Evolutionary conservation across 1,139 yeast genomes (phyloP).

Genomic region (Protomyces lactucae-debilis): DNA sequence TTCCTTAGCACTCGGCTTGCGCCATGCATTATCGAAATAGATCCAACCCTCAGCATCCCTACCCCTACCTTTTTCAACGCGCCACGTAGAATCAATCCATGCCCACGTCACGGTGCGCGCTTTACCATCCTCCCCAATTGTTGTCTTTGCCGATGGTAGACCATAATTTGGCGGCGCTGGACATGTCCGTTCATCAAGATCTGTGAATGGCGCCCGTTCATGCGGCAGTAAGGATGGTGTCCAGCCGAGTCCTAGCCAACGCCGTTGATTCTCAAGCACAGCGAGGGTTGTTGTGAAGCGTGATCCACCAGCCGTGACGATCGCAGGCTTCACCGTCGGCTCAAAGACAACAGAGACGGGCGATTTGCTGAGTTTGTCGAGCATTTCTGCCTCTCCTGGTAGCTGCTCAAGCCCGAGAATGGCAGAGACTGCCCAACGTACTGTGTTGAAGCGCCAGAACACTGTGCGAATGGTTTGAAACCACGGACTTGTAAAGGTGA

Average conservation of each 20-base stretch:
- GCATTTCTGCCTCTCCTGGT: constrained; percentile 20
- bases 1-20: constrained; percentile 73
- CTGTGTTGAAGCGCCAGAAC: constrained; percentile 25
- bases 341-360: neutral
- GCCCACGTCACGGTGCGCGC: constrained; percentile 51
- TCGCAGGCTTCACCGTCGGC: neutral
- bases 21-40: constrained; percentile 91
- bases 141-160: constrained; percentile 67
- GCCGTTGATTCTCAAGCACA: constrained; percentile 89
- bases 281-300: constrained; percentile 56
- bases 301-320: constrained; percentile 51
- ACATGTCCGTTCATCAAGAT: constrained; percentile 83
- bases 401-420: constrained; percentile 14
- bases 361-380: constrained; percentile 3
- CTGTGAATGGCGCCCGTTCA: constrained; percentile 92
- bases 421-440: constrained; percentile 15
- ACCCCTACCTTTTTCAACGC: constrained; percentile 47
- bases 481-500: constrained; percentile 26
- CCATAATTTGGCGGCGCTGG: constrained; percentile 70
- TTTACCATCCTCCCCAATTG: constrained; percentile 50
- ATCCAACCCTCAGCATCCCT: constrained; percentile 71
- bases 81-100: constrained; percentile 93
- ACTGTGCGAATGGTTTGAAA: constrained; percentile 22
- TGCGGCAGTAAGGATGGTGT: constrained; percentile 83
- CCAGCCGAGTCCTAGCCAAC: constrained; percentile 99